phyloP scores from a whole-genome alignment of 805 yeast genomes.

The Brettanomyces sp. region DNA sequence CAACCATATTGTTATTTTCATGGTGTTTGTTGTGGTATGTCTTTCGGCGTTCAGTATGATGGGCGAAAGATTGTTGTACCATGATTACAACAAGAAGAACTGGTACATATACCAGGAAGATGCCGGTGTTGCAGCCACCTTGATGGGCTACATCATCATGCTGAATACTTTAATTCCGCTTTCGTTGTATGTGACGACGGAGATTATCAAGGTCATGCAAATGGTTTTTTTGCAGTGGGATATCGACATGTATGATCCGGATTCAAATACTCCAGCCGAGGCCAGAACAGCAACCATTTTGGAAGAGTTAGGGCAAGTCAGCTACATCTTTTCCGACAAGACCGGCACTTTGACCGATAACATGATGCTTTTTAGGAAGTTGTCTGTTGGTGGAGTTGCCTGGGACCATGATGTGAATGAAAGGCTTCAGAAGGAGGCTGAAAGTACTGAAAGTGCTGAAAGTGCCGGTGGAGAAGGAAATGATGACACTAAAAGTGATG shows the following conservation, averaged over 20 bases:
- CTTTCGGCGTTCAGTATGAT: slow-evolving; percentile 74
- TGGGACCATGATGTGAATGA: slow-evolving; percentile 74
- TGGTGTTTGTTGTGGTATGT: slow-evolving; percentile 73
- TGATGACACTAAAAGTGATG: no score
- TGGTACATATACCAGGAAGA: slow-evolving; percentile 75
- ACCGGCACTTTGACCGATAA: slow-evolving; percentile 97
- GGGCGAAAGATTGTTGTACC: slow-evolving; percentile 55
- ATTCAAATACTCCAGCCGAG: slow-evolving; percentile 83
- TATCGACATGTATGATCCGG: slow-evolving; percentile 85
- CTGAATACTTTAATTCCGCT: slow-evolving; percentile 92
- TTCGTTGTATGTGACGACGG: slow-evolving; percentile 93
- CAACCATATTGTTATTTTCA: slow-evolving; percentile 73
- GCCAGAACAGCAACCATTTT: slow-evolving; percentile 91
- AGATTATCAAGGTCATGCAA: slow-evolving; percentile 85
- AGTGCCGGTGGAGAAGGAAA: slow-evolving; percentile 1
- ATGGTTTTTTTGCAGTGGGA: slow-evolving; percentile 76
- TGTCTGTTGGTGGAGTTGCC: slow-evolving; percentile 78
- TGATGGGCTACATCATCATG: slow-evolving; percentile 96
- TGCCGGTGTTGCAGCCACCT: slow-evolving; percentile 78
- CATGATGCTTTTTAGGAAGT: slow-evolving; percentile 82
- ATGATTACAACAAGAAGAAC: slow-evolving; percentile 30
- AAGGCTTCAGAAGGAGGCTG: slow-evolving; percentile 22
- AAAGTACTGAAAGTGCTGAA: slow-evolving; percentile 8
- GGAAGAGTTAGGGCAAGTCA: slow-evolving; percentile 95
- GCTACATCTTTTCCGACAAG: slow-evolving; percentile 90